Percentiles rank a stretch among this genome's conserved stretches.
Conservation (phyloP, 306 rosid species). For the Adenanthera pavonina region DNA sequence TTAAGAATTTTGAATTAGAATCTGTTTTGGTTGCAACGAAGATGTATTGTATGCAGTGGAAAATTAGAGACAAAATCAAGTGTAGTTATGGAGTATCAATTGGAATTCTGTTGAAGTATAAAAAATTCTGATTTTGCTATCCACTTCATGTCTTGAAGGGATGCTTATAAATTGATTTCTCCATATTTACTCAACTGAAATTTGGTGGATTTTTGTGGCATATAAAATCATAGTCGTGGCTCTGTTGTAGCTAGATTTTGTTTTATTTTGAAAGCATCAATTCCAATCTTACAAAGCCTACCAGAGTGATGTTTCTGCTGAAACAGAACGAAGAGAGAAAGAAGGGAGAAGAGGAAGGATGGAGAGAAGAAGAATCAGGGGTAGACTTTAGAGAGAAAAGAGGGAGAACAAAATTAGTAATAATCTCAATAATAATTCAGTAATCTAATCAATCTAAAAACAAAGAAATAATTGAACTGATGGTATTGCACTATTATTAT, state of each 20-base stretch:
- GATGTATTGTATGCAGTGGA: background rate
- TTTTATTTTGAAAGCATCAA: background rate
- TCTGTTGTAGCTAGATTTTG: background rate
- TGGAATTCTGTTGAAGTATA: background rate
- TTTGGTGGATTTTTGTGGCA: background rate
- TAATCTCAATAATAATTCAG: background rate
- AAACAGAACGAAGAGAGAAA: background rate
- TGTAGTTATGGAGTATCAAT: background rate
- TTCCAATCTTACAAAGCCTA: background rate
- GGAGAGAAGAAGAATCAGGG: background rate
- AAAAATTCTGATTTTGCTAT: background rate
- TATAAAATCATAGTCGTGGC: background rate
- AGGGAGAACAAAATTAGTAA: background rate
- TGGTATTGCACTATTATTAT: background rate
- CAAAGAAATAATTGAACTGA: background rate
- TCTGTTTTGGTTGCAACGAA: slow-evolving; percentile 23
- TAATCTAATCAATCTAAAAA: background rate
- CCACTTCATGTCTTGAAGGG: background rate
- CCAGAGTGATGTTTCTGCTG: background rate
- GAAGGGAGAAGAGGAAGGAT: background rate
- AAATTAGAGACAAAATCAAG: background rate
- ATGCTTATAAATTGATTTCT: background rate
- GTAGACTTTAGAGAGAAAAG: background rate
- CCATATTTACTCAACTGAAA: background rate
- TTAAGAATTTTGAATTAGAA: slow-evolving; percentile 1